Conservation (phyloP, 805 yeast genomes). For the Candida xyloterini region DNA sequence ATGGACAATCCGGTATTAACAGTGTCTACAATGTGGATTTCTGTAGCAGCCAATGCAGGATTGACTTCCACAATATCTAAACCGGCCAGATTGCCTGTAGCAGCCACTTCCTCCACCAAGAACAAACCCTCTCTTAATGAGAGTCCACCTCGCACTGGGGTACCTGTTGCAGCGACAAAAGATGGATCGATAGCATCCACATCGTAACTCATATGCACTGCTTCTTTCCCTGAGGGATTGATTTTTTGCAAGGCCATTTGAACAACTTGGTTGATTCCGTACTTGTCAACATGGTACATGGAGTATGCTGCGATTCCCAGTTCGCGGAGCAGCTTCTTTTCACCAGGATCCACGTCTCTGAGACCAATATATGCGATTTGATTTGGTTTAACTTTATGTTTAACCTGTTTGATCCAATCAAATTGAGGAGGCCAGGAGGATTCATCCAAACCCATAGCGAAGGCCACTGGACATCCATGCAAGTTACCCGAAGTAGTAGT, state of each 20-base stretch:
- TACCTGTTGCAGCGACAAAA: slow-evolving; percentile 95
- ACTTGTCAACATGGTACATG: slow-evolving; percentile 94
- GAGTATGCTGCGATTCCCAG: slow-evolving; percentile 78
- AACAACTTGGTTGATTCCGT: slow-evolving; percentile 86
- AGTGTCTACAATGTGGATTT: slow-evolving; percentile 75
- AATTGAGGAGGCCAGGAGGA: slow-evolving; percentile 70
- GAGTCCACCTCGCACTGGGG: slow-evolving; percentile 95
- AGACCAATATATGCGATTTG: slow-evolving; percentile 91
- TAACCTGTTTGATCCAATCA: slow-evolving; percentile 58
- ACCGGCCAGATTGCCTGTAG: slow-evolving; percentile 81
- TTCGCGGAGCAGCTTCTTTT: slow-evolving; percentile 69
- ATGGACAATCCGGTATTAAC: slow-evolving; percentile 87
- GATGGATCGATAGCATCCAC: slow-evolving; percentile 96
- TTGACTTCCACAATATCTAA: slow-evolving; percentile 93
- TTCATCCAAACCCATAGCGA: slow-evolving; percentile 75
- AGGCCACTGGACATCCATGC: slow-evolving; percentile 96
- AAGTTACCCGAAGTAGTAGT: slow-evolving; percentile 85
- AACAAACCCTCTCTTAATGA: slow-evolving; percentile 93
- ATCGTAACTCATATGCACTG: slow-evolving; percentile 89
- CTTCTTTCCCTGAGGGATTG: slow-evolving; percentile 65
- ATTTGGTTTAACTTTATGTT: slow-evolving; percentile 58
- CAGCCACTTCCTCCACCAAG: slow-evolving; percentile 88
- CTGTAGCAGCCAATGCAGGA: slow-evolving; percentile 80
- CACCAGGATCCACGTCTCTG: slow-evolving; percentile 89
- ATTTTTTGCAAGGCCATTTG: slow-evolving; percentile 83